Conservation (phyloP, 2,329 filamentous ascomycete genomes). For the Exserohilum turcica region DNA sequence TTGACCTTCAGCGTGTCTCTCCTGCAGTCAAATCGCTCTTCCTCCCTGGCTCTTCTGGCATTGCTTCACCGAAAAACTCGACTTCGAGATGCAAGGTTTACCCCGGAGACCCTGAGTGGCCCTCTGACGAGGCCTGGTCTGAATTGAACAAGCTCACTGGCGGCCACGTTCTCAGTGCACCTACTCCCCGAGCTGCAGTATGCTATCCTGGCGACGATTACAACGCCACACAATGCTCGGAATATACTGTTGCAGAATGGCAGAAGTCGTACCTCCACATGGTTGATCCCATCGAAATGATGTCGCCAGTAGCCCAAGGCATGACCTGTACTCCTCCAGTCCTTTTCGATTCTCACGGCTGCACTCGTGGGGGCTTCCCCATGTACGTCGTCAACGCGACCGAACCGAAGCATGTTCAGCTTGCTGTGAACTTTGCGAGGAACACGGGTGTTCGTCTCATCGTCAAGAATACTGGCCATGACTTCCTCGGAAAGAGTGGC, state of each 20-base stretch:
- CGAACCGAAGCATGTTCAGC: conserved; percentile 42
- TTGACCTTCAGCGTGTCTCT: conserved; percentile 28
- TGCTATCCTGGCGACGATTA: conserved; percentile 40
- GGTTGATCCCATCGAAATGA: conserved; percentile 45
- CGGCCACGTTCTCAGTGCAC: conserved; percentile 33
- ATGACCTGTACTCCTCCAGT: conserved; percentile 45
- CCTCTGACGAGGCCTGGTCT: conserved; percentile 53
- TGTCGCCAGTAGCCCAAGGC: conserved; percentile 45
- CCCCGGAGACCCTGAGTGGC: conserved; percentile 56
- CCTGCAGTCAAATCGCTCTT: conserved; percentile 31
- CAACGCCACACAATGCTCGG: conserved; percentile 36
- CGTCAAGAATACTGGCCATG: conserved; percentile 46
- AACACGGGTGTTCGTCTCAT: conserved; percentile 41
- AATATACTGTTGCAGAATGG: conserved; percentile 38
- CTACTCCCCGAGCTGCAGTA: conserved; percentile 39
- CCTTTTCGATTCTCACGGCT: conserved; percentile 43
- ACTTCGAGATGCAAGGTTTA: conserved; percentile 55
- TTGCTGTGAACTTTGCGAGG: conserved; percentile 45
- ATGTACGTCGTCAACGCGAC: conserved; percentile 46
- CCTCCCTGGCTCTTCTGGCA: conserved; percentile 13
- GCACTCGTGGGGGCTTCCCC: conserved; percentile 44
- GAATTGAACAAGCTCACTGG: conserved; percentile 50
- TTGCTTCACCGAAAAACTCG: conserved; percentile 15
- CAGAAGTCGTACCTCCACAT: conserved; percentile 41
- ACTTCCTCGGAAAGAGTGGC: conserved; percentile 44